Base-by-base conservation (phyloP, 306 rosid genomes). In the Gillenia trifoliata region DNA sequence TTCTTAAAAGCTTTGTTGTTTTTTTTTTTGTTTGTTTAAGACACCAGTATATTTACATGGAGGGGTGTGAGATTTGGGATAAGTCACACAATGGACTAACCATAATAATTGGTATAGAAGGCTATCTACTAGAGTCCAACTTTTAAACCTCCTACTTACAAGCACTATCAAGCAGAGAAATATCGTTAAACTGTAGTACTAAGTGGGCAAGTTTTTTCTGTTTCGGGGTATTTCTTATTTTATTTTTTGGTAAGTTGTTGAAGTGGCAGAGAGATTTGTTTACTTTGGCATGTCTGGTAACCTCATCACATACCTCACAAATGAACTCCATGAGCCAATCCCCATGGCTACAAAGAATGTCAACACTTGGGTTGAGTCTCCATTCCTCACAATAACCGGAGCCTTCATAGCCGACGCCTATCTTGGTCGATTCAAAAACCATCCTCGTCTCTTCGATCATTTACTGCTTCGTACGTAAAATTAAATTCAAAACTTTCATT, bases 191-290 rank as follows among this genome's bases (percentile, higher is more conserved):
- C 40, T 34, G 2, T 34, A 34, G 0, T 34, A 36, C 11, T 0
- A 36, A 0, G 11, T n/a, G 1, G 2, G 11, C 11, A 36, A 36
- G 40, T 36, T 36, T 36, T 8, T 34, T 34, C 8, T 36, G 40
- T 8, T 36, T 36, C 40, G n/a, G n/a, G n/a, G n/a, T n/a, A n/a
- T n/a, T n/a, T 36, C 40, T 36, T 36, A 36, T 36, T 36, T 36
- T 36, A 36, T 36, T 36, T 8, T 8, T 9, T 36, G 40, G 40
- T 36, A 38, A 87, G 91, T 76, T 60, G 89, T 87, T 55, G 91
- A 87, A 25, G 20, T 87, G 52, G 91, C 83, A 4, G 91, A 87
- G 81, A 55, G 84, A 17, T 87, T 87, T 50, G 82, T 81, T 0
- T 85, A 31, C 74, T 70, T 8, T 7, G 91, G 91, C 2, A 3